Evolutionary conservation across 768 basidiomycete genomes (phyloP).

Genomic region (Hemileccinum rubropunctum): DNA sequence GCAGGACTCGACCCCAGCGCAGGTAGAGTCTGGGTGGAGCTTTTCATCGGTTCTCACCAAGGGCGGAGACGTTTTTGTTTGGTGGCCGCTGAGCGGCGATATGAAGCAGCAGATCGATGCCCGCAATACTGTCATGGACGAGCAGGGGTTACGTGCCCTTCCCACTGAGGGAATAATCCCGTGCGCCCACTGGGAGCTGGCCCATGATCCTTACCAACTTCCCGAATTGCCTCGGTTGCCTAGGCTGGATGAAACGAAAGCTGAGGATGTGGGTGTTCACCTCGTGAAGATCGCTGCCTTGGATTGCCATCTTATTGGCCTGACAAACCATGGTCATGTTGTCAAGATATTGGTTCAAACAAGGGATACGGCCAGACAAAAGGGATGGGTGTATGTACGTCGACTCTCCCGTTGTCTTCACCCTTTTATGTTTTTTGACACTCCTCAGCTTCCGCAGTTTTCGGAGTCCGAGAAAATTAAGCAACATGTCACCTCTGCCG

Average conservation of each 20-base stretch:
- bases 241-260: slow-evolving; percentile 31
- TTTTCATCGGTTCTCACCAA: slow-evolving; percentile 74
- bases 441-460: slow-evolving; percentile 64
- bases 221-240: slow-evolving; percentile 64
- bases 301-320: slow-evolving; percentile 67
- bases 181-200: slow-evolving; percentile 60
- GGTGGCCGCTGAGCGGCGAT: slow-evolving; percentile 61
- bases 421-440: not conserved
- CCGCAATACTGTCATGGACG: slow-evolving; percentile 47
- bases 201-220: slow-evolving; percentile 52
- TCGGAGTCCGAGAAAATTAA: slow-evolving; percentile 57
- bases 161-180: slow-evolving; percentile 45
- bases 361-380: slow-evolving; percentile 35
- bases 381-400: slow-evolving; percentile 75
- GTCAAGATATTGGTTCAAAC: slow-evolving; percentile 53
- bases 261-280: slow-evolving; percentile 34
- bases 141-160: slow-evolving; percentile 29
- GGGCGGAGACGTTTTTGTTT: slow-evolving; percentile 70
- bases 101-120: slow-evolving; percentile 37
- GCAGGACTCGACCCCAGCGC: slow-evolving; percentile 46
- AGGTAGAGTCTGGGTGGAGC: slow-evolving; percentile 79
- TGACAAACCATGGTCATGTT: slow-evolving; percentile 81
- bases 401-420: not conserved
- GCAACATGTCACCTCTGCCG: slow-evolving; percentile 44
- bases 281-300: slow-evolving; percentile 83